phyloP scores from a whole-genome alignment of 139 green algal species.

The Chlamydomonas incerta region DNA sequence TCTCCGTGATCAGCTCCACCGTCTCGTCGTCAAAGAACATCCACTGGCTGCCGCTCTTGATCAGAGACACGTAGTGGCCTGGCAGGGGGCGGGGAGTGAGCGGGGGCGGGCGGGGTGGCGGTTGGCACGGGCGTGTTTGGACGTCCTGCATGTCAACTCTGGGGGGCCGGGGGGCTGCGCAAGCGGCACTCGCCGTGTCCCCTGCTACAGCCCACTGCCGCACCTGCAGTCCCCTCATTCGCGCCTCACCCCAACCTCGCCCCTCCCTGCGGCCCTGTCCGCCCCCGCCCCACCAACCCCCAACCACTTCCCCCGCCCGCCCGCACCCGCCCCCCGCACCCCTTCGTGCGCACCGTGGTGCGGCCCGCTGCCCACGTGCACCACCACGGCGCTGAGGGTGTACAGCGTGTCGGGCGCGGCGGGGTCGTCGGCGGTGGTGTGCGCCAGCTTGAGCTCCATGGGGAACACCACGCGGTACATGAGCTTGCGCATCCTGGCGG shows the following conservation, averaged over 20 bases:
- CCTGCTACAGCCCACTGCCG: no score
- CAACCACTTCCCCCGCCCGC: not conserved
- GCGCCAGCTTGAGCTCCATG: slow-evolving; percentile 94
- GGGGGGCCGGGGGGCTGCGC: no score
- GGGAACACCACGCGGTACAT: slow-evolving; percentile 98
- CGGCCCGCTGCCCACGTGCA: slow-evolving; percentile 94
- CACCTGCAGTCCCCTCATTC: no score
- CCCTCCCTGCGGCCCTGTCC: not conserved
- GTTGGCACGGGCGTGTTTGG: no score
- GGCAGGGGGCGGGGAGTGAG: no score
- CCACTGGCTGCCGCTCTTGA: slow-evolving; percentile 90
- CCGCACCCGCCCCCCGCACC: not conserved
- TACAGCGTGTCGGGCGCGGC: slow-evolving; percentile 77
- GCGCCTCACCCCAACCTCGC: not conserved
- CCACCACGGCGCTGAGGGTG: slow-evolving; percentile 92
- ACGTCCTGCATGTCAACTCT: no score
- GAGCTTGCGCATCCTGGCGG: slow-evolving; percentile 89
- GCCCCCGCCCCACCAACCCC: no score
- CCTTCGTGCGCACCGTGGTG: slow-evolving; percentile 95
- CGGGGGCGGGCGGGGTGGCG: no score
- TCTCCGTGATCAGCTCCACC: slow-evolving; percentile 86
- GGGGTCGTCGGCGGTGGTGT: slow-evolving; percentile 79
- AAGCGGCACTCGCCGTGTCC: no score
- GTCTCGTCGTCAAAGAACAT: slow-evolving; percentile 94
- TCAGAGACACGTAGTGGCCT: slow-evolving; percentile 96